Percentiles rank a stretch among this genome's conserved stretches.
phyloP scores from a whole-genome alignment of 768 basidiomycete species.

The Cystofilobasidium bisporidii region DNA sequence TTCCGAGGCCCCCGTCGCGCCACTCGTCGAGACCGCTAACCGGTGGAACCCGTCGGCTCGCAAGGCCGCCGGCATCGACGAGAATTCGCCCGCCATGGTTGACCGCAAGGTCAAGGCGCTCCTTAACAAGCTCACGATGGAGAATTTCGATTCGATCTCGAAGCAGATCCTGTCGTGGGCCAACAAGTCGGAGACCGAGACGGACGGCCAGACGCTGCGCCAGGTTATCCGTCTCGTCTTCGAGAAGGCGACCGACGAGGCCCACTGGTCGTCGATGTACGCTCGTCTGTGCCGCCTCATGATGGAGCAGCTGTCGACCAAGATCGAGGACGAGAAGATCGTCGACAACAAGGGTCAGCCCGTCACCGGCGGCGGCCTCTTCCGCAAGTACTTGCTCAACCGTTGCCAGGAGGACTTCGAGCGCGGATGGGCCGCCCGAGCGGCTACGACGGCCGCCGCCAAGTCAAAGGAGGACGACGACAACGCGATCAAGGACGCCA shows the following conservation, averaged over 20 bases:
- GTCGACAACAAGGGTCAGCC: conserved; percentile 70
- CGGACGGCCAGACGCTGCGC: conserved; percentile 84
- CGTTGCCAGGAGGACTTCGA: conserved; percentile 98
- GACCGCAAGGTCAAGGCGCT: conserved; percentile 85
- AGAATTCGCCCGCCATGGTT: conserved; percentile 70
- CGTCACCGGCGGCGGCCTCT: conserved; percentile 85
- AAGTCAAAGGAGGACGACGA: conserved; percentile 77
- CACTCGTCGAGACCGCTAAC: conserved; percentile 68
- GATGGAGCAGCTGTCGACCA: conserved; percentile 82
- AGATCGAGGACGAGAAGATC: conserved; percentile 82
- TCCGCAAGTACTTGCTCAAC: conserved; percentile 93
- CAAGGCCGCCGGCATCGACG: conserved; percentile 45
- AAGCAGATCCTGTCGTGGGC: conserved; percentile 92
- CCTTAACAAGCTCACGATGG: conserved; percentile 93
- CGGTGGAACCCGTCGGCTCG: conserved; percentile 53
- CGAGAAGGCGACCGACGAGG: conserved; percentile 95
- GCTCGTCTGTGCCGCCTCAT: conserved; percentile 88
- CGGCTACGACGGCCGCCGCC: conserved; percentile 75
- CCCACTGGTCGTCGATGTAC: conserved; percentile 94
- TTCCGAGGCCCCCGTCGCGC: conserved; percentile 57
- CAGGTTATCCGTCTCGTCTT: conserved; percentile 93
- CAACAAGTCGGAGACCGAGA: conserved; percentile 84
- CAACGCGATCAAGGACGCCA: conserved; percentile 58
- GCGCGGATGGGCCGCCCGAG: conserved; percentile 83
- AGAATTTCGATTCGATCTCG: conserved; percentile 91